These are phyloP conservation scores for Moricandia arvensis DNA, from an alignment of 345 rosid genomes.

Conservation along the genomic window DNA sequence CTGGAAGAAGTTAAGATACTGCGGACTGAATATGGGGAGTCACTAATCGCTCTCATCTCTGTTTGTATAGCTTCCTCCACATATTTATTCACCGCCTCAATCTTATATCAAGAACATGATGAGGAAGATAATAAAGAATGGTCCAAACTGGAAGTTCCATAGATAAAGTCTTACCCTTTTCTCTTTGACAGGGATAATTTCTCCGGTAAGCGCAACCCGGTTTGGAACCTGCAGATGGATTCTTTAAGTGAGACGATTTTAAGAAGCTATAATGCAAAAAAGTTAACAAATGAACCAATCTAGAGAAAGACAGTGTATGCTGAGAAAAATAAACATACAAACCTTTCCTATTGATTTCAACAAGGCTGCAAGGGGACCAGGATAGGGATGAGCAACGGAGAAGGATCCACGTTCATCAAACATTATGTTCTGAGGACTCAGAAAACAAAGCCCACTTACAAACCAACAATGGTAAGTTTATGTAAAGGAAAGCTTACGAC, in stretches of 20 bases:
- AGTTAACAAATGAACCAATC: conserved; percentile 3
- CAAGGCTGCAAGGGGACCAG: conserved; percentile 62
- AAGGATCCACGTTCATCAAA: conserved; percentile 84
- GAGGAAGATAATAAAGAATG: conserved; percentile 2
- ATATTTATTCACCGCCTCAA: conserved; percentile 38
- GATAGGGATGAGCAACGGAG: conserved; percentile 65
- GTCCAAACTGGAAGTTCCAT: not conserved
- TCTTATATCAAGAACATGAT: conserved; percentile 9
- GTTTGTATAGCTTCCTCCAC: conserved; percentile 51
- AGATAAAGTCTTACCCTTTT: conserved; percentile 49
- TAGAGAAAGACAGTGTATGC: conserved; percentile 10
- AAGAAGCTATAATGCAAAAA: not conserved
- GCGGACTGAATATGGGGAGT: conserved; percentile 55
- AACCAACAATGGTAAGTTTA: not conserved
- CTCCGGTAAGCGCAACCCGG: conserved; percentile 78
- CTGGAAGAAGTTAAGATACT: conserved; percentile 66
- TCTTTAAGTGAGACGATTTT: too few relatives aligned
- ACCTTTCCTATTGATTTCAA: conserved; percentile 64
- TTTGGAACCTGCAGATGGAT: conserved; percentile 84
- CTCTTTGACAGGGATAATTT: conserved; percentile 59
- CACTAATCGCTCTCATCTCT: conserved; percentile 48
- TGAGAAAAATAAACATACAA: conserved; percentile 24
- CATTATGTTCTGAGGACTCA: conserved; percentile 54
- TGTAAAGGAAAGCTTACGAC: conserved; percentile 49
- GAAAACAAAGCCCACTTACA: not conserved